Conservation (phyloP, 768 basidiomycete species). For the Porphyrellus cyaneotinctus region DNA sequence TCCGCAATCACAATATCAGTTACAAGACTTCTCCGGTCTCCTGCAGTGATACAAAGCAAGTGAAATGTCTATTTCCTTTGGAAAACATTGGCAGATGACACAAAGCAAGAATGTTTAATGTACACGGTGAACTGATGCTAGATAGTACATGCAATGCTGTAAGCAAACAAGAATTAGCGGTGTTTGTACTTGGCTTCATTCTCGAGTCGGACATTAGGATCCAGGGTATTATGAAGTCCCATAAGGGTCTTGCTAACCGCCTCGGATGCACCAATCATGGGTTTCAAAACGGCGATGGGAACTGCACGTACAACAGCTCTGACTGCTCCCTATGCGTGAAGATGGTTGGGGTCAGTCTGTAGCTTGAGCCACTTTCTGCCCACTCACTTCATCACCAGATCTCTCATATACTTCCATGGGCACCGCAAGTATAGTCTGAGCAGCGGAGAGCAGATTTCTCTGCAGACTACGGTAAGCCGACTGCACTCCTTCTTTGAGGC, state of each 20-base stretch:
- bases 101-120: slow-evolving; percentile 2
- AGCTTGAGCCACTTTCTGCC: neutral
- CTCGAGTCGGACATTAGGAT: slow-evolving; percentile 78
- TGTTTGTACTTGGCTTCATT: slow-evolving; percentile 94
- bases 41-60: neutral
- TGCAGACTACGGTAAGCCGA: slow-evolving; percentile 88
- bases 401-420: slow-evolving; percentile 99
- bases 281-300: slow-evolving; percentile 93
- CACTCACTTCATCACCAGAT: slow-evolving; percentile 80
- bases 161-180: slow-evolving; percentile 38
- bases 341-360: neutral
- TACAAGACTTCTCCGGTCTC: neutral
- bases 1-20: neutral
- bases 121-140: slow-evolving; percentile 15
- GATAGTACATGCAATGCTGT: slow-evolving; percentile 22
- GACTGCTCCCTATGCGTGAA: slow-evolving; percentile 68
- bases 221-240: slow-evolving; percentile 89
- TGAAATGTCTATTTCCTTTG: neutral
- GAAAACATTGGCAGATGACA: neutral
- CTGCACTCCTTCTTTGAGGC: slow-evolving; percentile 83
- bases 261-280: slow-evolving; percentile 97
- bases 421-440: slow-evolving; percentile 96
- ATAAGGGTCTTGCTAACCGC: slow-evolving; percentile 94
- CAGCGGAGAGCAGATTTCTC: slow-evolving; percentile 86
- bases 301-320: slow-evolving; percentile 94